A percentile compares a stretch with the other conserved stretches of the same genome.
These are phyloP conservation scores for Marchantia polymorpha DNA, from an alignment of 225 moss, liverwort and hornwort species.

Conservation along the genomic window DNA sequence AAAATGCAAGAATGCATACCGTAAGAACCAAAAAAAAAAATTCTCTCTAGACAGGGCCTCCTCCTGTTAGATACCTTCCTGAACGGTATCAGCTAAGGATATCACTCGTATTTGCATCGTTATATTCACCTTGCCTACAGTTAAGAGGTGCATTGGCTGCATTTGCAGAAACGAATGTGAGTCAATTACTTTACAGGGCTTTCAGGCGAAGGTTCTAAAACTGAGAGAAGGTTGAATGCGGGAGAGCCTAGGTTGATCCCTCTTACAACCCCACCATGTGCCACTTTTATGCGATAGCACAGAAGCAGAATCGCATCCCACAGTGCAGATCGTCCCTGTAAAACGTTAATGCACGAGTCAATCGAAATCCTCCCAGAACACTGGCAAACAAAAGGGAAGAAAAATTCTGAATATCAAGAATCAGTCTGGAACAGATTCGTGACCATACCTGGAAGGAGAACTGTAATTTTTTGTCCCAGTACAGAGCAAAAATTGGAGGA, in stretches of 20 bases:
- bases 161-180: background rate
- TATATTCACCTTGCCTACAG: too few relatives aligned
- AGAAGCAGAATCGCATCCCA: slow-evolving; percentile 90
- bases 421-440: background rate
- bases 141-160: background rate
- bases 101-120: too few relatives aligned
- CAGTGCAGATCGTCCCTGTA: slow-evolving; percentile 77
- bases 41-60: too few relatives aligned
- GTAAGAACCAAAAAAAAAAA: too few relatives aligned
- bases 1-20: too few relatives aligned
- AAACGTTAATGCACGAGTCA: background rate
- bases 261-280: slow-evolving; percentile 91
- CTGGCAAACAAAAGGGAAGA: too few relatives aligned
- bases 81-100: too few relatives aligned
- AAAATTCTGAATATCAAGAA: background rate
- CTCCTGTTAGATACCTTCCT: too few relatives aligned
- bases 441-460: slow-evolving; percentile 76
- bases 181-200: slow-evolving; percentile 30
- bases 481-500: slow-evolving; percentile 84
- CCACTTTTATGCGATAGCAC: slow-evolving; percentile 78
- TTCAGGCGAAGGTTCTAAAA: slow-evolving; percentile 54
- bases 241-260: slow-evolving; percentile 87
- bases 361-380: background rate
- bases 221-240: slow-evolving; percentile 73
- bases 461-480: slow-evolving; percentile 92